Evolutionary conservation across 768 basidiomycete genomes (phyloP), one percentile per base, ranked within the genome.

Genomic region (Auriscalpium vulgare): DNA sequence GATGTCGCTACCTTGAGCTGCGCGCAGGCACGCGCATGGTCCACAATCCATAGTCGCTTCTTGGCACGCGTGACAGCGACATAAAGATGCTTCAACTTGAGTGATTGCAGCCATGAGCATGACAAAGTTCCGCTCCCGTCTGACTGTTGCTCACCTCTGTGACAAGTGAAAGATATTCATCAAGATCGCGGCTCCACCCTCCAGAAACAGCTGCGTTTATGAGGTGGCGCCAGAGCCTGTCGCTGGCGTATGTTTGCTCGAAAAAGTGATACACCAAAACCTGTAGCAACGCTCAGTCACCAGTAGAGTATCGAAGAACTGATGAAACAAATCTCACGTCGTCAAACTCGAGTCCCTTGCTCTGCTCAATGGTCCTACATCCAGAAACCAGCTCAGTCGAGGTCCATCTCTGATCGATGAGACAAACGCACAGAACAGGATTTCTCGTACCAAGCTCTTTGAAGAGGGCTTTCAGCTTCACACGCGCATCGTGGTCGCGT

Each of bases 231-330:
- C 21, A 21, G 21, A 21, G 21, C 21, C 21, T 21, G 21, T 21
- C 21, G 21, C 21, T 21, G 21, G 21, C 21, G 21, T 21, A 21
- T 21, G 21, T 21, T 21, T 21, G 21, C 21, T 80, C 75, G 61
- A 90, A 90, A 67, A 88, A 88, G 59, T 90, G 82, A 62, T 83
- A 88, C 10, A 90, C 62, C 3, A 90, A 72, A 4, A 90, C 86
- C 86, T 88, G 55, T 0, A 4, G 46, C 45, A 19, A 10, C 17
- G 29, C 5, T 10, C 8, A 21, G 13, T 38, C 8, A 45, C 21
- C n/a, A 54, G 21, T 13, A 43, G 23, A 35, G 50, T 13, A 19
- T 3, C 10, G 29, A 29, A 21, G 8, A 10, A 7, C 44, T 37
- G 21, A 21, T 21, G 21, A 3, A 3, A 21, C 21, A 43, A 9